Percentiles rank a stretch among this genome's conserved stretches.
Evolutionary conservation across 139 green algal genomes (phyloP).

Genomic region (Micractinium conductrix): DNA sequence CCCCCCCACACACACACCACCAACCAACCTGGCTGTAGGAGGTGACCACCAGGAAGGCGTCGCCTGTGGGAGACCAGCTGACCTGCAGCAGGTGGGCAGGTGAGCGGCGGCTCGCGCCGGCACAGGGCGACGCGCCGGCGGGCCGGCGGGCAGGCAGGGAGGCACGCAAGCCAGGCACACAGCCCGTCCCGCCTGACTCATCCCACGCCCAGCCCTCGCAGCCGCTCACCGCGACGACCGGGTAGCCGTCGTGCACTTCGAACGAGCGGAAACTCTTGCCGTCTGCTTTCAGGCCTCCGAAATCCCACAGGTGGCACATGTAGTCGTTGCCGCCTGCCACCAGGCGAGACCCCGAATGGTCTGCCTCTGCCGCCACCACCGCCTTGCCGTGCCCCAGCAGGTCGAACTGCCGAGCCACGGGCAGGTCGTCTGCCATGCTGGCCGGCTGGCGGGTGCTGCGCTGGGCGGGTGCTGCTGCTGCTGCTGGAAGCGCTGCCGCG

Average conservation of each 20-base stretch:
- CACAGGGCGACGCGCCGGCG: no score
- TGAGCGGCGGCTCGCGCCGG: neutral
- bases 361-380: slow-evolving; percentile 80
- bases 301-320: slow-evolving; percentile 86
- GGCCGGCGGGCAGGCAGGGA: no score
- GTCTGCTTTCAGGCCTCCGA: slow-evolving; percentile 93
- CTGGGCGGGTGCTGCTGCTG: neutral
- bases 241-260: slow-evolving; percentile 81
- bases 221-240: slow-evolving; percentile 54
- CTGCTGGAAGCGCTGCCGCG: neutral
- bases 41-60: slow-evolving; percentile 85
- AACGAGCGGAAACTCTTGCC: slow-evolving; percentile 79
- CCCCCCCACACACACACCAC: no score
- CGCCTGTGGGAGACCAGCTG: slow-evolving; percentile 80
- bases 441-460: neutral
- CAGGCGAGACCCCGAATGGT: slow-evolving; percentile 78
- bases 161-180: neutral
- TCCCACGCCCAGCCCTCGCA: no score
- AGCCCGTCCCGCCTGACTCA: no score
- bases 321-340: slow-evolving; percentile 86
- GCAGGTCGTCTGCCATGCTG: no score
- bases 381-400: slow-evolving; percentile 62
- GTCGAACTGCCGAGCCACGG: neutral
- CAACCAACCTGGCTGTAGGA: slow-evolving; percentile 35
- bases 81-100: slow-evolving; percentile 31